Conservation (phyloP, 163 green algal genomes). For the Scenedesmus sp. region DNA sequence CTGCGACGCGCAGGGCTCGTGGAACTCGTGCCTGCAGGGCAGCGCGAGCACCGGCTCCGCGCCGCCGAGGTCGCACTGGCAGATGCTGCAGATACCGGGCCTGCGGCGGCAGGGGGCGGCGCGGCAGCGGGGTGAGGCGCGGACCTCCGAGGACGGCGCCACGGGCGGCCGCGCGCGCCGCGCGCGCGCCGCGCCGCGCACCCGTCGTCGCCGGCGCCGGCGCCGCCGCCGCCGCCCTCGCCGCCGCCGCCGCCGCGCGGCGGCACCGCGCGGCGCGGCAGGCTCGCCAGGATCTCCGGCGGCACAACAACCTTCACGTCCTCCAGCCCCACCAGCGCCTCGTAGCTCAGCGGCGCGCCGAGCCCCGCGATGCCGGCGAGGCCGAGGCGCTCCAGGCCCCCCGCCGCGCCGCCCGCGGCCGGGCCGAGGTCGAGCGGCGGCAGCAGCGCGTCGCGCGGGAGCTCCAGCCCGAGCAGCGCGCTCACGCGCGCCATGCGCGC, state of each 20-base stretch:
- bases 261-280: constrained; percentile 10
- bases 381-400: not conserved
- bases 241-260: not conserved
- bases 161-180: not conserved
- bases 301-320: constrained; percentile 9
- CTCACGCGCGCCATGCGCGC: not conserved
- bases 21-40: constrained; percentile 34
- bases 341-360: constrained; percentile 10
- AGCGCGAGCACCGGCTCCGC: not conserved
- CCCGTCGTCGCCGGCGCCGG: not conserved
- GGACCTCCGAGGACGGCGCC: not conserved
- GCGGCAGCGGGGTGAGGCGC: not conserved
- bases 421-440: too few relatives aligned
- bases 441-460: not conserved
- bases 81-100: constrained; percentile 17
- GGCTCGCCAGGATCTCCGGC: not conserved
- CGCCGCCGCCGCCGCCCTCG: not conserved
- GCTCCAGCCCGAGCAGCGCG: not conserved
- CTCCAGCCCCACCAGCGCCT: constrained; percentile 32
- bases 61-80: constrained; percentile 14
- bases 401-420: not conserved
- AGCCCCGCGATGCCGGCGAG: too few relatives aligned
- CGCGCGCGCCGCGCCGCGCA: not conserved
- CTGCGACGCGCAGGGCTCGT: constrained; percentile 19
- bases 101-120: too few relatives aligned